Conservation (phyloP, 139 green algal genomes). For the Desmodesmus armatus region DNA sequence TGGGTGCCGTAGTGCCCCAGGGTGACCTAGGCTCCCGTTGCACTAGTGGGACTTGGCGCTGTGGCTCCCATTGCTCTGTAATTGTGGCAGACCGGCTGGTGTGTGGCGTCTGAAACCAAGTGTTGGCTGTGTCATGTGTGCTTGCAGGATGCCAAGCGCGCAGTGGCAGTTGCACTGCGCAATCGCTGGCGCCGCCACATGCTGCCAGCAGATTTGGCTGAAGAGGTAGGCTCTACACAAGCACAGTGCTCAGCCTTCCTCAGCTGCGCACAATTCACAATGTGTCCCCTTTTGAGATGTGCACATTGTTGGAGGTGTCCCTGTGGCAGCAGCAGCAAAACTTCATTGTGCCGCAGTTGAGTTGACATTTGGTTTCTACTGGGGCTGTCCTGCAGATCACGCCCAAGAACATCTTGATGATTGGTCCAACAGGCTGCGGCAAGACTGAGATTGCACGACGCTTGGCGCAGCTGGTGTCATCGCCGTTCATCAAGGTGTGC, state of each 20-base stretch:
- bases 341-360: not conserved
- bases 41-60: not conserved
- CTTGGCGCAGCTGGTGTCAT: constrained; percentile 93
- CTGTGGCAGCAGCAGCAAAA: not conserved
- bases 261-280: too few relatives aligned
- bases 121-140: not conserved
- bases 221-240: constrained; percentile 96
- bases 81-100: not conserved
- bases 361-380: too few relatives aligned
- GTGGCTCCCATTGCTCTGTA: not conserved
- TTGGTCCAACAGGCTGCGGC: constrained; percentile 92
- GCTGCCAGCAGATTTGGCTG: constrained; percentile 41
- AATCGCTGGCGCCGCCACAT: constrained; percentile 92
- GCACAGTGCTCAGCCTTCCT: too few relatives aligned
- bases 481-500: constrained; percentile 93
- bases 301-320: not conserved
- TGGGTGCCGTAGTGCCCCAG: too few relatives aligned
- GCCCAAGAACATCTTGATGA: constrained; percentile 98
- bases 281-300: too few relatives aligned
- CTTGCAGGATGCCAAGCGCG: constrained; percentile 87
- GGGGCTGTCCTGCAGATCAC: constrained; percentile 78
- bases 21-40: too few relatives aligned
- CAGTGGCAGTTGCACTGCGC: constrained; percentile 94
- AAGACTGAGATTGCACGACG: constrained; percentile 98
- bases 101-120: not conserved